These are phyloP conservation scores for Pelargonium myrrhifolium DNA, from an alignment of 441 rosid genomes.

Conservation along the genomic window DNA sequence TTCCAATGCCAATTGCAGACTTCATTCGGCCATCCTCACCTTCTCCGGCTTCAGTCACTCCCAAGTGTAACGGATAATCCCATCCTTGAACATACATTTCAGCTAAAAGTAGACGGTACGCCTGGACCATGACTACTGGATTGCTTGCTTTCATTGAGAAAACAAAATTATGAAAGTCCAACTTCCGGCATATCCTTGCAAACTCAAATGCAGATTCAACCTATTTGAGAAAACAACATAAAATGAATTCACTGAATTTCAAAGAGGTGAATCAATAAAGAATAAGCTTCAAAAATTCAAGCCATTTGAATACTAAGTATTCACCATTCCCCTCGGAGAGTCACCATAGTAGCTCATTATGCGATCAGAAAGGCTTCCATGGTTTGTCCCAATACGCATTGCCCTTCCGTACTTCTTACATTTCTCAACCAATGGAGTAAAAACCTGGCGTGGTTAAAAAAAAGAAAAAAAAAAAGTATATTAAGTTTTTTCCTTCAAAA, in stretches of 20 bases:
- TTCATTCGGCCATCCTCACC: conserved; percentile 99
- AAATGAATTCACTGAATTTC: neutral
- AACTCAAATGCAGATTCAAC: conserved; percentile 98
- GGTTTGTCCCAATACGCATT: conserved; percentile 97
- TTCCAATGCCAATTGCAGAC: conserved; percentile 95
- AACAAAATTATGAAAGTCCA: conserved; percentile 90
- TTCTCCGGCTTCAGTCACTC: conserved; percentile 99
- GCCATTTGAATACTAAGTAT: conserved; percentile 5
- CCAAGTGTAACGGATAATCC: conserved; percentile 95
- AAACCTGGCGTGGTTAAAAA: conserved; percentile 40
- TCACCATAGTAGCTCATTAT: conserved; percentile 97
- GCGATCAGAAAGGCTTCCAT: conserved; percentile 97
- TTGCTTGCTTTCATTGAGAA: conserved; percentile 99
- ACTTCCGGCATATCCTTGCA: conserved; percentile 82
- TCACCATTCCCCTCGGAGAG: conserved; percentile 97
- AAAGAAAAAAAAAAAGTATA: too few relatives aligned
- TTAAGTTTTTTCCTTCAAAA: too few relatives aligned
- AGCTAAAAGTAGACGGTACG: conserved; percentile 85
- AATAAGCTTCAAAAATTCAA: neutral
- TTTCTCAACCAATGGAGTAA: conserved; percentile 92
- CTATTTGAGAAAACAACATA: conserved; percentile 34
- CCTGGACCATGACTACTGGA: conserved; percentile 96
- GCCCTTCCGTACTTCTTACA: conserved; percentile 95
- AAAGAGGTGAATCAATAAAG: neutral
- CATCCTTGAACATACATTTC: conserved; percentile 96